Evolutionary conservation across 2,329 filamentous ascomycete species (phyloP).

Genomic region (Tolypocladium pustulatum): DNA sequence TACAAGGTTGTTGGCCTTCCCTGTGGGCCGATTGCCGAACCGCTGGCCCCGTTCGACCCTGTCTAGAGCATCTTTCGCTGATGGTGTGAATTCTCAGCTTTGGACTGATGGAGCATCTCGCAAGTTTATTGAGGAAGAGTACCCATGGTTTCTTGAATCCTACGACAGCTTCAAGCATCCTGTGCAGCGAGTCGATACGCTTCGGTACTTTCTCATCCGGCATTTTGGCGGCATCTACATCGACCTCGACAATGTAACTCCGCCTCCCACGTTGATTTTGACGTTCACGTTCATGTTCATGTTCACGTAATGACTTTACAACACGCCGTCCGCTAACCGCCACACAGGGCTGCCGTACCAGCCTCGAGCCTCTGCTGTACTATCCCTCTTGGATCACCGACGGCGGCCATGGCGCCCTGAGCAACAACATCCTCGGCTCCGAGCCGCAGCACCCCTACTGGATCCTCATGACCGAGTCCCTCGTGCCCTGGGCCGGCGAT

Average conservation of each 20-base stretch:
- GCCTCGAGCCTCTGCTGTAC: conserved; percentile 6
- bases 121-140: conserved; percentile 62
- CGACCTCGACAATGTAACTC: conserved; percentile 48
- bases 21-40: background rate
- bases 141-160: conserved; percentile 66
- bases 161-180: conserved; percentile 65
- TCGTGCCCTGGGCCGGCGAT: background rate
- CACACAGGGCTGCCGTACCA: conserved; percentile 21
- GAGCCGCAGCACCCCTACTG: conserved; percentile 6
- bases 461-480: conserved; percentile 3
- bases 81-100: conserved; percentile 23
- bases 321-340: background rate
- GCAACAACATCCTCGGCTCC: conserved; percentile 4
- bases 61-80: background rate
- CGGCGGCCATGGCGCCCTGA: conserved; percentile 3
- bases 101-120: conserved; percentile 65
- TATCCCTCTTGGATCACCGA: conserved; percentile 5
- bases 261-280: background rate
- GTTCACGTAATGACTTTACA: background rate
- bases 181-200: conserved; percentile 68
- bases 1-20: conserved; percentile 2
- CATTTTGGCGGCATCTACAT: conserved; percentile 75
- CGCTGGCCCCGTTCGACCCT: background rate
- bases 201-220: conserved; percentile 69
- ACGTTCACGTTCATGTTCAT: background rate